Evolutionary conservation across 495 filamentous ascomycete species (phyloP).

Genomic region (Rostrohypoxylon terebratum): DNA sequence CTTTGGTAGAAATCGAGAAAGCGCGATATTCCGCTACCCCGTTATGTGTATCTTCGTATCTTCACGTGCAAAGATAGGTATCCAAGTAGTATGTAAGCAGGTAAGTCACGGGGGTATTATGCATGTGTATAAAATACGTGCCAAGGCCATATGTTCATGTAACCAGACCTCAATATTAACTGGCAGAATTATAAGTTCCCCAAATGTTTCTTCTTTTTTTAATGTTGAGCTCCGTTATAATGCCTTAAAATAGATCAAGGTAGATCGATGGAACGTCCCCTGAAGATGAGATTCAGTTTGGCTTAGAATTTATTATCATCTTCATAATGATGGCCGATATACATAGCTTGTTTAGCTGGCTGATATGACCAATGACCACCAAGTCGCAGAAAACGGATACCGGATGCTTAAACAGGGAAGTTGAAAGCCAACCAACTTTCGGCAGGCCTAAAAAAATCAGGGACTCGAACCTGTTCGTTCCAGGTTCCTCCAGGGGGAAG

Average conservation of each 20-base stretch:
- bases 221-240: constrained; percentile 7
- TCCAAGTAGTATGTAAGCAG: neutral
- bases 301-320: neutral
- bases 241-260: constrained; percentile 28
- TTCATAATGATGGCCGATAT: neutral
- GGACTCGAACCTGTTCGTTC: neutral
- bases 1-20: neutral
- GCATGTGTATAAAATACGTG: constrained; percentile 11
- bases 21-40: constrained; percentile 30
- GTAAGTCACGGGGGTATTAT: neutral
- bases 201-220: neutral
- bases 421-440: neutral
- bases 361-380: neutral
- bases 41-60: constrained; percentile 23
- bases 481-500: neutral
- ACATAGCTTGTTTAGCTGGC: neutral
- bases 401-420: constrained; percentile 9
- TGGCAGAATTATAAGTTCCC: too few species aligned
- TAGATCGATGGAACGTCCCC: constrained; percentile 9
- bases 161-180: neutral
- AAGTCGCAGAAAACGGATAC: constrained; percentile 6
- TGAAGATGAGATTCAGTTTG: neutral
- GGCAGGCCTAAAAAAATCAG: constrained; percentile 7
- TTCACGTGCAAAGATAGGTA: neutral
- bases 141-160: constrained; percentile 16